Evolutionary conservation across 2,329 filamentous ascomycete genomes (phyloP), one percentile per base, ranked within the genome.

Genomic region (Arachnopeziza araneosa): DNA sequence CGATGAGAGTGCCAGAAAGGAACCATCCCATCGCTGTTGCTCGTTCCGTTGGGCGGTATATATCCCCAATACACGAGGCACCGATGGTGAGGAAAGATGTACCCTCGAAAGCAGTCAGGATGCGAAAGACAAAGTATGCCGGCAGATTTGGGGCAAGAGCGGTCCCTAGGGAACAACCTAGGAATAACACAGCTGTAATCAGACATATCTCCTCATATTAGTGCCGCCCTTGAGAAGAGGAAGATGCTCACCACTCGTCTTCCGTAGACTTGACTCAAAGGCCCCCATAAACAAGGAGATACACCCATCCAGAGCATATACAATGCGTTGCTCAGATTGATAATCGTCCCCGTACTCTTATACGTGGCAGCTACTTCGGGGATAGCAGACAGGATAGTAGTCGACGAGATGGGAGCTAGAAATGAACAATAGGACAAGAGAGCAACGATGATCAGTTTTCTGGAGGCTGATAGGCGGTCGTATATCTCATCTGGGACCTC

Each of bases 21-120:
- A 91, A 91, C 85, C 86, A 92, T 0, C 87, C 85, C 12, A 90
- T 80, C 1, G 88, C 89, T 2, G 87, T 91, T 1, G 84, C 89
- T 24, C 90, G 81, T 64, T 89, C 85, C 0, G 83, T 85, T 2
- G 85, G 84, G 1, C 83, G 80, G 66, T 86, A 87, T 44, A 86
- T 81, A 66, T 88, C 84, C 54, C 86, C 86, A 58, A 92, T 85
- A 58, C 86, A 86, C 1, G 85, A 83, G 14, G 84, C 83, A 0
- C 89, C 90, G 50, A 91, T 83, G 12, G 90, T 83, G 14, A 93
- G 78, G 65, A 93, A 91, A 0, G 85, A 83, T 0, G 88, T 91
- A 17, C 89, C 89, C 74, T 89, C 85, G 67, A 91, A 88, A 0
- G 88, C 90, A 0, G 87, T 89, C 26, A 91, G 76, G 53, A 90